Percentiles rank a stretch among this genome's conserved stretches.
Evolutionary conservation across 208 protist genomes (phyloP).

Genomic region (Paratrypanosoma confusum): DNA sequence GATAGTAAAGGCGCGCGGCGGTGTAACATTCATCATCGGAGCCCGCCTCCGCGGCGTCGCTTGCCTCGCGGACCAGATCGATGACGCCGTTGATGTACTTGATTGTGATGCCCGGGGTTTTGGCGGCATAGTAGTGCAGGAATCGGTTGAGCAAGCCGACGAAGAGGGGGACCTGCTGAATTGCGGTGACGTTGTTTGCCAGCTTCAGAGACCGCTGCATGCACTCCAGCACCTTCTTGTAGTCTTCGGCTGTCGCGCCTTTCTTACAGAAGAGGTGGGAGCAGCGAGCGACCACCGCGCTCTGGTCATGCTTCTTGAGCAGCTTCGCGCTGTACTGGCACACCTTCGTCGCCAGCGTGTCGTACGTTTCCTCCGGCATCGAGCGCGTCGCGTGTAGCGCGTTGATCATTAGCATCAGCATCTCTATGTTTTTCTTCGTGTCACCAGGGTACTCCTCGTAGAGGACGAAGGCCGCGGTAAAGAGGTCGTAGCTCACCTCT

Average conservation of each 20-base stretch:
- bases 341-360: constrained; percentile 79
- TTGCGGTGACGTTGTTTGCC: constrained; percentile 57
- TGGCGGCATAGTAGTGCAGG: constrained; percentile 88
- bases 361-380: constrained; percentile 87
- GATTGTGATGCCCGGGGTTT: constrained; percentile 45
- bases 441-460: constrained; percentile 91
- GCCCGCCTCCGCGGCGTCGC: neutral
- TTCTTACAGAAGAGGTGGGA: constrained; percentile 87
- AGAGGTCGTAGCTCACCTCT: constrained; percentile 81
- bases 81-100: constrained; percentile 41
- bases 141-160: constrained; percentile 93
- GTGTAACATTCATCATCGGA: constrained; percentile 13
- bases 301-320: constrained; percentile 89
- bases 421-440: constrained; percentile 64
- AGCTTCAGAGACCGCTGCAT: constrained; percentile 90
- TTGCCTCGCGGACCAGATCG: constrained; percentile 38
- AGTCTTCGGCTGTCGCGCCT: constrained; percentile 28
- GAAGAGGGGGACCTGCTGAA: constrained; percentile 83
- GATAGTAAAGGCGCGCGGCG: constrained; percentile 28
- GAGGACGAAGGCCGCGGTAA: constrained; percentile 83
- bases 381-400: constrained; percentile 25
- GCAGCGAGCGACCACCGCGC: constrained; percentile 58
- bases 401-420: constrained; percentile 69
- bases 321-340: constrained; percentile 86
- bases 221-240: constrained; percentile 83